Evolutionary conservation across 192 early-diverging fungal genomes (phyloP), one percentile per base, ranked within the genome.

Genomic region (Gaertneriomyces sp.): DNA sequence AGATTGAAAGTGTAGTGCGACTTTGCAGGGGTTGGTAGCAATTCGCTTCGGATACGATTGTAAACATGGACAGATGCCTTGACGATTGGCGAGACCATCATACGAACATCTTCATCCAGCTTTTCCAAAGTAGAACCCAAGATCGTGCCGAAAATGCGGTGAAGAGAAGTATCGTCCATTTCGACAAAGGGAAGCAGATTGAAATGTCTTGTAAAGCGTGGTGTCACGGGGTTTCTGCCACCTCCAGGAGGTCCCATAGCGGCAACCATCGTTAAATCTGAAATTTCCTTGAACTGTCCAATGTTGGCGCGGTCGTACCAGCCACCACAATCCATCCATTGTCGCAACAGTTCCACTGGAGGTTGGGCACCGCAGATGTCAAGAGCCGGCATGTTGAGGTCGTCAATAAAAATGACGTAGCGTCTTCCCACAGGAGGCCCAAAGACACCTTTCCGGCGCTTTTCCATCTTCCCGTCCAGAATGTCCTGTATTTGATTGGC

Each of bases 1-100:
- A 86, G 64, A 54, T 86, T 86, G 61, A 86, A 86, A 1, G 84
- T 86, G 63, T 86, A 86, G 64, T 86, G 84, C 10, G 85, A 85
- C 53, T 86, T 86, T 58, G 79, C 76, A 0, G 84, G 84, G 5
- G 84, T 86, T 16, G 84, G 84, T 9, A 86, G 66, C 7, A 86
- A 73, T 61, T 81, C 80, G 5, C 74, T 69, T 8, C 80, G 70
- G 51, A 83, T 83, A 33, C 78, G 82, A 57, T 79, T 83, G 70
- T 86, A 86, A 44, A 86, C 82, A 41, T 58, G 42, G 59, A 82
- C 74, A 0, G 84, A 83, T 1, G 83, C 81, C 9, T 71, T 38
- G 19, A 86, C 81, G 33, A 86, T 73, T 12, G 77, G 46, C 43
- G 70, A 73, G 4, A 81, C 76, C 59, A 69, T 51, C 40, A 69